Evolutionary conservation across 805 yeast species (phyloP).

Genomic region (Candida oleophila): DNA sequence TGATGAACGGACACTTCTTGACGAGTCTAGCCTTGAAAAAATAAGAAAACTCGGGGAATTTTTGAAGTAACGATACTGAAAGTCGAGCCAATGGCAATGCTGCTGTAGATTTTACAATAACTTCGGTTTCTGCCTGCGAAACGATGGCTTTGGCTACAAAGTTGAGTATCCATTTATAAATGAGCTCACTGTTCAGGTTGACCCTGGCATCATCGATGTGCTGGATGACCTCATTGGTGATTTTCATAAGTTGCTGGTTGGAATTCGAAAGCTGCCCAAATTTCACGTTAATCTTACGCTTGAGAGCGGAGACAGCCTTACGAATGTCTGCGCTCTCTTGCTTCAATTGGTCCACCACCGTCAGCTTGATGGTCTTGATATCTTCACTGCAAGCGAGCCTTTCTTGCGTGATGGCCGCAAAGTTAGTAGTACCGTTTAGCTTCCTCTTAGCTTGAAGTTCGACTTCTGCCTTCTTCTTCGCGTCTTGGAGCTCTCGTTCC

Average conservation of each 20-base stretch:
- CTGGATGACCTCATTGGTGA: conserved; percentile 50
- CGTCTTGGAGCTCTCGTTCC: conserved; percentile 7
- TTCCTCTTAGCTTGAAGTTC: conserved; percentile 7
- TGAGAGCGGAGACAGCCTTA: conserved; percentile 54
- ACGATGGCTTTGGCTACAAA: conserved; percentile 83
- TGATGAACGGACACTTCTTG: conserved; percentile 85
- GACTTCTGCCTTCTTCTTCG: conserved; percentile 2
- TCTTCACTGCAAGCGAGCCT: conserved; percentile 50
- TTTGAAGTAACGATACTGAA: conserved; percentile 50
- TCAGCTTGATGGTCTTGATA: conserved; percentile 57
- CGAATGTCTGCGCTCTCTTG: conserved; percentile 50
- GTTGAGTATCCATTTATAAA: conserved; percentile 73
- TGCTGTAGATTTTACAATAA: conserved; percentile 71
- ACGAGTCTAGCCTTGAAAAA: conserved; percentile 75
- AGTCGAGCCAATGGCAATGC: conserved; percentile 79
- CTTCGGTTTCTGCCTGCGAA: conserved; percentile 91
- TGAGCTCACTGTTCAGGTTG: conserved; percentile 39
- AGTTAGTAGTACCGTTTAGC: conserved; percentile 31
- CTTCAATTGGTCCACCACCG: conserved; percentile 56
- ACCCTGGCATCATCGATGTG: conserved; percentile 49
- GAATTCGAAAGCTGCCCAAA: conserved; percentile 90
- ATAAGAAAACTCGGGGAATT: conserved; percentile 51
- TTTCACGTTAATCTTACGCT: conserved; percentile 79
- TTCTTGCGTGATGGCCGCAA: conserved; percentile 35
- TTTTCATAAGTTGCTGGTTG: conserved; percentile 50